These are phyloP conservation scores for Suillus variegatus DNA, from an alignment of 768 basidiomycete genomes.

Conservation along the genomic window DNA sequence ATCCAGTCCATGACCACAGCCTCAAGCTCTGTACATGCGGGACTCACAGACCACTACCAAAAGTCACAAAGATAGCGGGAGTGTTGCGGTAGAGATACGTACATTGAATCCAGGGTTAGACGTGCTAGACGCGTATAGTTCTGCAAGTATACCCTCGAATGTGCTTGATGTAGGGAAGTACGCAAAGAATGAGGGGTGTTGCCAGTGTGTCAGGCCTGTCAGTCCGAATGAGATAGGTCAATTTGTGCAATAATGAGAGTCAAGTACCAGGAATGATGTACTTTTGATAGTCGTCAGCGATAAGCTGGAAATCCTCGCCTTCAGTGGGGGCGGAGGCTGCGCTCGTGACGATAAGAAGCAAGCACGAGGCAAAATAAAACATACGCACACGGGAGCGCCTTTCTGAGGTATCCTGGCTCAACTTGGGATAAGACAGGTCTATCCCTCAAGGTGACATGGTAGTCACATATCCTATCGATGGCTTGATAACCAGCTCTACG, in stretches of 20 bases:
- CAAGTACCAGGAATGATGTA: conserved; percentile 77
- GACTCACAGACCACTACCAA: conserved; percentile 80
- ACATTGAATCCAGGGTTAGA: conserved; percentile 91
- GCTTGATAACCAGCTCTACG: conserved; percentile 85
- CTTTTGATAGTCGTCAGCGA: conserved; percentile 78
- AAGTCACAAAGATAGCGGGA: not conserved
- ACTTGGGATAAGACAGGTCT: conserved; percentile 72
- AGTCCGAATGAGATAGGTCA: not conserved
- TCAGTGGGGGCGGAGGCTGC: conserved; percentile 57
- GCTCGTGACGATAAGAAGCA: conserved; percentile 2
- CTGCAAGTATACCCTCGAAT: conserved; percentile 82
- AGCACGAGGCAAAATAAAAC: not conserved
- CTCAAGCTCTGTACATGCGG: conserved; percentile 92
- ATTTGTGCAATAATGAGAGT: not conserved
- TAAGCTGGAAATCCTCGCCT: conserved; percentile 74
- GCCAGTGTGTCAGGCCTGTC: conserved; percentile 88
- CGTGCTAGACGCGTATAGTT: conserved; percentile 75
- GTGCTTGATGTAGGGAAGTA: conserved; percentile 83
- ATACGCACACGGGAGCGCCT: conserved; percentile 60
- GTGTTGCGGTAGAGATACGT: conserved; percentile 19
- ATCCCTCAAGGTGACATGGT: conserved; percentile 68
- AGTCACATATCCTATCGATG: conserved; percentile 89
- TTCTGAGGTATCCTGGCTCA: conserved; percentile 81
- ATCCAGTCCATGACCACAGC: conserved; percentile 90
- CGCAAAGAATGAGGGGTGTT: conserved; percentile 87